A percentile compares a stretch with the other conserved stretches of the same genome.
phyloP scores from a whole-genome alignment of 2,329 filamentous ascomycete genomes.

The Clonostachys solani region DNA sequence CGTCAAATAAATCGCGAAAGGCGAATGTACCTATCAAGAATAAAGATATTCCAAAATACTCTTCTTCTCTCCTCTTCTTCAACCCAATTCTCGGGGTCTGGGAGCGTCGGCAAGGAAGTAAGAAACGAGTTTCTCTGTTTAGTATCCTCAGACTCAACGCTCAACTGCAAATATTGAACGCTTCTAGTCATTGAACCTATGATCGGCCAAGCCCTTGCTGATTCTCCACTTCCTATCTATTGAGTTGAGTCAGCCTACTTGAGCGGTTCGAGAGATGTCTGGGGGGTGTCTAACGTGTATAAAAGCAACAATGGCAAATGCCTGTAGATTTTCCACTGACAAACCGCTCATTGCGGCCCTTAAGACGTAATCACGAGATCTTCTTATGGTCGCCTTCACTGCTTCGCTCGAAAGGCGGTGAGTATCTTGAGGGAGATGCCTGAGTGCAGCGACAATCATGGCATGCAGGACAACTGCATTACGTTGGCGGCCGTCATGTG shows the following conservation, averaged over 20 bases:
- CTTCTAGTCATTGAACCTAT: conserved; percentile 20
- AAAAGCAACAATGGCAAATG: conserved; percentile 28
- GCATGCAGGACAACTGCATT: no score
- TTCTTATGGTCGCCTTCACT: no score
- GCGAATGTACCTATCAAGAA: conserved; percentile 14
- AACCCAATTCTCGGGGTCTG: conserved; percentile 16
- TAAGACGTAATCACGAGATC: conserved; percentile 13
- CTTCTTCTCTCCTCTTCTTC: conserved; percentile 22
- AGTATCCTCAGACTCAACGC: conserved; percentile 9
- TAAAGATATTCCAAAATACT: conserved; percentile 25
- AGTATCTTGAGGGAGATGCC: no score
- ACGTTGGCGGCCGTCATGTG: no score
- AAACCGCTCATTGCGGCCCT: conserved; percentile 22
- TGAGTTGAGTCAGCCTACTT: neutral
- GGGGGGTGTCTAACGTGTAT: conserved; percentile 8
- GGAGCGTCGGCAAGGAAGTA: neutral
- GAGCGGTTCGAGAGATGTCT: neutral
- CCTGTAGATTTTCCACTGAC: conserved; percentile 28
- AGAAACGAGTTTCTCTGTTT: no score
- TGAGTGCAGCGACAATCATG: no score
- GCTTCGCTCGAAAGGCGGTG: no score
- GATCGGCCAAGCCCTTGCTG: conserved; percentile 17
- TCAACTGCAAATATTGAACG: conserved; percentile 21
- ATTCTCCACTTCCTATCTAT: conserved; percentile 19
- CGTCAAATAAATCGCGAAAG: no score